Evolutionary conservation across 768 basidiomycete genomes (phyloP).

Genomic region (Grammothele lineata): DNA sequence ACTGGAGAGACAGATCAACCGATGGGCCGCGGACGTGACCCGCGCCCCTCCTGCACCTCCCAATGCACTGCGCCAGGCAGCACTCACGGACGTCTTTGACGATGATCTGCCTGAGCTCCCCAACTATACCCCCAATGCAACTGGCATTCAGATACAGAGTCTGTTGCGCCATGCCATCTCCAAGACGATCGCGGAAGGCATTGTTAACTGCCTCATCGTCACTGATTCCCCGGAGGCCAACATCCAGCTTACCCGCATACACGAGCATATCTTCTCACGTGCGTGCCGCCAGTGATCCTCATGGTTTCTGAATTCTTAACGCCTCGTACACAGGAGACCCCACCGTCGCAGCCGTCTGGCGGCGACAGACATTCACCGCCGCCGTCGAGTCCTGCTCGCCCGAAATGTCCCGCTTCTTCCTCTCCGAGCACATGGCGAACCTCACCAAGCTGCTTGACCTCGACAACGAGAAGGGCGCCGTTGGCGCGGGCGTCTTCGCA

Average conservation of each 20-base stretch:
- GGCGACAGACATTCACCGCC: constrained; percentile 84
- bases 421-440: constrained; percentile 67
- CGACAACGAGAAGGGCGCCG: constrained; percentile 6
- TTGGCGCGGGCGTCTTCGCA: constrained; percentile 36
- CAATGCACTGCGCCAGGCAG: constrained; percentile 50
- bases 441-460: constrained; percentile 51
- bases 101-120: constrained; percentile 41
- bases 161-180: constrained; percentile 78
- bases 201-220: constrained; percentile 83
- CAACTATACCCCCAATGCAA: constrained; percentile 21
- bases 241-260: constrained; percentile 77
- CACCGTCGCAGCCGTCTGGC: constrained; percentile 87
- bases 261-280: constrained; percentile 86
- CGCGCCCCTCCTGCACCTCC: constrained; percentile 52
- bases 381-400: constrained; percentile 75
- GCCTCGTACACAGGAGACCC: constrained; percentile 61
- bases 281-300: constrained; percentile 31
- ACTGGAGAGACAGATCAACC: constrained; percentile 78
- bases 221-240: constrained; percentile 86
- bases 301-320: not conserved
- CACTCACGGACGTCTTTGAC: constrained; percentile 54
- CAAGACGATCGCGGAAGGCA: constrained; percentile 70
- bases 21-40: constrained; percentile 80
- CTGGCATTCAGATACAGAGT: constrained; percentile 73
- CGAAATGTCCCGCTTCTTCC: constrained; percentile 62